Evolutionary conservation across 179 eudicot species (phyloP).

Genomic region (Drosera spatulata): DNA sequence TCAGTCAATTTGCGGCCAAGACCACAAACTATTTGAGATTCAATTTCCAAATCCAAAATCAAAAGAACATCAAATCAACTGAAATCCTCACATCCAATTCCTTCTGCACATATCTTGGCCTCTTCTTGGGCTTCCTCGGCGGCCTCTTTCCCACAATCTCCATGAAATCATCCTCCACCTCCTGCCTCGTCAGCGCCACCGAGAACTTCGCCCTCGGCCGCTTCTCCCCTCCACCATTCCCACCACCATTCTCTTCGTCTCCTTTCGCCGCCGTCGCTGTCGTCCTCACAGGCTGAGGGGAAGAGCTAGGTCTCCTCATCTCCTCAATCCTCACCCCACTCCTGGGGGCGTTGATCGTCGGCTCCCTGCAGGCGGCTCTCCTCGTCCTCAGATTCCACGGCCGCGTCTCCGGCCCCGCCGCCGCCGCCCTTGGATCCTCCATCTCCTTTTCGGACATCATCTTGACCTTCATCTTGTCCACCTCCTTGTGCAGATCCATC

Average conservation of each 20-base stretch:
- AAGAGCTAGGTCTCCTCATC: slow-evolving; percentile 5
- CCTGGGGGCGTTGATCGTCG: not conserved
- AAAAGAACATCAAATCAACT: not conserved
- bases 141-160: slow-evolving; percentile 28
- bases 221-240: slow-evolving; percentile 3
- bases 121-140: slow-evolving; percentile 35
- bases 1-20: too few relatives aligned
- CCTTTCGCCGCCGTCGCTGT: not conserved
- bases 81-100: slow-evolving; percentile 23
- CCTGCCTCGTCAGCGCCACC: slow-evolving; percentile 25
- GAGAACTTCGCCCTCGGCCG: slow-evolving; percentile 18
- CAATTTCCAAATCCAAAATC: too few relatives aligned
- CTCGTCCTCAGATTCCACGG: slow-evolving; percentile 44
- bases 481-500: slow-evolving; percentile 32
- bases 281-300: not conserved
- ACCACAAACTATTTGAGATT: too few relatives aligned
- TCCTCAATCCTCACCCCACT: slow-evolving; percentile 7
- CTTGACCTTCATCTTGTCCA: slow-evolving; percentile 32
- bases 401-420: slow-evolving; percentile 6
- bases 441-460: slow-evolving; percentile 1
- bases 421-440: not conserved
- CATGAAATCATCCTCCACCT: slow-evolving; percentile 33
- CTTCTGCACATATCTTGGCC: slow-evolving; percentile 29
- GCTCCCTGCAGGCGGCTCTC: slow-evolving; percentile 23
- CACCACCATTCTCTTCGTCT: not conserved